A percentile compares a stretch with the other conserved stretches of the same genome.
Conservation (phyloP, 169 alveolate species). For the Babesia gibsoni region DNA sequence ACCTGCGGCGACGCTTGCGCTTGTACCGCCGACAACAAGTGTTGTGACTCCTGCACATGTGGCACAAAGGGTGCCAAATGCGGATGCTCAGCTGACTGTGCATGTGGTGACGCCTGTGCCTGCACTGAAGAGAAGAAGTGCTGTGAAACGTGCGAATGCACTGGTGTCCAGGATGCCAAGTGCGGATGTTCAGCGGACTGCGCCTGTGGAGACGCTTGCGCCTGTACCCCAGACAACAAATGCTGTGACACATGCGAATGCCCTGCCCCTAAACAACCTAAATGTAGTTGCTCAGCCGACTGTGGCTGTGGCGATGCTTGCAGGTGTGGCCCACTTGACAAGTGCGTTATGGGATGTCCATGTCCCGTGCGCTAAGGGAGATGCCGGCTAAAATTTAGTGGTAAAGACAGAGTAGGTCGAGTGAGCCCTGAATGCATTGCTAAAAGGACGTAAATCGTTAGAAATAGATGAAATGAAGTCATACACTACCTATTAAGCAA, state of each 20-base stretch:
- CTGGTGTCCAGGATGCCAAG: neutral
- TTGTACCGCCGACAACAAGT: constrained; percentile 49
- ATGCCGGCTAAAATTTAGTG: too few species aligned
- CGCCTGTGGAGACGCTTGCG: constrained; percentile 5
- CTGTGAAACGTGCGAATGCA: neutral
- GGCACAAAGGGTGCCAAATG: neutral
- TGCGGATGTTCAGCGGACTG: neutral
- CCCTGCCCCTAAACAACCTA: neutral
- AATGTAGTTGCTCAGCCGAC: neutral
- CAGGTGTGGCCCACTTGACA: constrained; percentile 11
- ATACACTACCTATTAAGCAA: too few species aligned
- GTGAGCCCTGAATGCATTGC: too few species aligned
- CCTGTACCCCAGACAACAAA: constrained; percentile 5
- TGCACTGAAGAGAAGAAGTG: neutral
- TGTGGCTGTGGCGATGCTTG: constrained; percentile 1
- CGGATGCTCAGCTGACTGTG: neutral
- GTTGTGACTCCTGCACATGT: constrained; percentile 45
- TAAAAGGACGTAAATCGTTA: too few species aligned
- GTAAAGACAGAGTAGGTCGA: too few species aligned
- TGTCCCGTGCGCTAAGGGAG: too few species aligned
- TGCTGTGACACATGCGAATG: constrained; percentile 13
- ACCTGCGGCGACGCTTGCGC: constrained; percentile 41
- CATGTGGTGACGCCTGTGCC: neutral
- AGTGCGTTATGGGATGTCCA: too few species aligned
- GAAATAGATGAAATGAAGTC: too few species aligned